These are phyloP conservation scores for Debaryomyces fabryi DNA, from an alignment of 1,139 yeast genomes.

Conservation along the genomic window DNA sequence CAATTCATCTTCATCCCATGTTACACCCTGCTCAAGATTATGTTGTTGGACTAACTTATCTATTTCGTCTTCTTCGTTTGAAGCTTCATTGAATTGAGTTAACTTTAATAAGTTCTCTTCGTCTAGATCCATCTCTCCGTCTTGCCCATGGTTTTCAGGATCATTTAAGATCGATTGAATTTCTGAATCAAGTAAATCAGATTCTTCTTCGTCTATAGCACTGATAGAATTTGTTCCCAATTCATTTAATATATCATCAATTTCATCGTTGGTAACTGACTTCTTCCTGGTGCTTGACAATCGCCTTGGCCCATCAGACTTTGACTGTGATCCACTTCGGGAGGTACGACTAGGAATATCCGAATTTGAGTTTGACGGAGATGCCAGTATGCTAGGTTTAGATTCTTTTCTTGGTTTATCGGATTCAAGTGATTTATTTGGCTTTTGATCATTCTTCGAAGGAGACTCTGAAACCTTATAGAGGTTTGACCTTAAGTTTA, in stretches of 20 bases:
- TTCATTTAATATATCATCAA: slow-evolving; percentile 41
- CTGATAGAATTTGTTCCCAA: slow-evolving; percentile 41
- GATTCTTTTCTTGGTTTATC: slow-evolving; percentile 2
- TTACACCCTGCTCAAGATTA: slow-evolving; percentile 37
- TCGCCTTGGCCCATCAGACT: slow-evolving; percentile 25
- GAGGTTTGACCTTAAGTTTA: slow-evolving; percentile 51
- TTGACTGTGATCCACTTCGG: slow-evolving; percentile 13
- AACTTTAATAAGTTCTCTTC: slow-evolving; percentile 25
- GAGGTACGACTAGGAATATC: background rate
- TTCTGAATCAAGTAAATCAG: slow-evolving; percentile 39
- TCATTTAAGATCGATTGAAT: slow-evolving; percentile 38
- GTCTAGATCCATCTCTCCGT: slow-evolving; percentile 19
- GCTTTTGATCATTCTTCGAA: slow-evolving; percentile 16
- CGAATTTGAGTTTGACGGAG: background rate
- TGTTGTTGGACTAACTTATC: slow-evolving; percentile 41
- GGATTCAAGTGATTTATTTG: background rate
- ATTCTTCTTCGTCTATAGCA: slow-evolving; percentile 39
- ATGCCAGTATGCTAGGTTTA: background rate
- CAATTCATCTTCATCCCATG: slow-evolving; percentile 27
- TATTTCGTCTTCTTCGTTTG: slow-evolving; percentile 45
- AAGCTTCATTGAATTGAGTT: slow-evolving; percentile 30
- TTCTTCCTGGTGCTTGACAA: slow-evolving; percentile 43
- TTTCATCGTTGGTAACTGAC: slow-evolving; percentile 44
- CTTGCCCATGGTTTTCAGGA: slow-evolving; percentile 22
- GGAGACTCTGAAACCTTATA: slow-evolving; percentile 32